Percentiles rank a stretch among this genome's conserved stretches.
phyloP scores from a whole-genome alignment of 1,284 basidiomycete species.

The Stereum hirsutum region DNA sequence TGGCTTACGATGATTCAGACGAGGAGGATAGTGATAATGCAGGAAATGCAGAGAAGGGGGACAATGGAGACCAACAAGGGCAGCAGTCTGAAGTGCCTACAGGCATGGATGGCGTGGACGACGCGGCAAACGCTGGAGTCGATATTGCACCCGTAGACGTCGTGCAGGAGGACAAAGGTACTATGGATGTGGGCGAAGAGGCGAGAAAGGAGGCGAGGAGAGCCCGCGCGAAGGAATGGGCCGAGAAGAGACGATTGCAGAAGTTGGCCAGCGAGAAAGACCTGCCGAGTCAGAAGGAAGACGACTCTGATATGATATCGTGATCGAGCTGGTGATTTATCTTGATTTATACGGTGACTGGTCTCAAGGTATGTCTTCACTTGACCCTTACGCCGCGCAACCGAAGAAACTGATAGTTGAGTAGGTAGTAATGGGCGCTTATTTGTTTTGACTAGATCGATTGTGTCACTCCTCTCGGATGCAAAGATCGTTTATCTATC shows the following conservation, averaged over 20 bases:
- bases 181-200: not conserved
- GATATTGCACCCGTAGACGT: not conserved
- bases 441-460: too few relatives aligned
- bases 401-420: too few relatives aligned
- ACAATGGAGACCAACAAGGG: not conserved
- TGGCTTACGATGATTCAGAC: constrained; percentile 1
- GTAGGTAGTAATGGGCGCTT: too few relatives aligned
- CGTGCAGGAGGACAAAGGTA: not conserved
- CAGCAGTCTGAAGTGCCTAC: not conserved
- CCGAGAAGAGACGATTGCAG: constrained; percentile 1
- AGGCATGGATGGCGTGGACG: not conserved
- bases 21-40: not conserved
- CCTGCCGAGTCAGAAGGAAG: too few relatives aligned
- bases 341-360: too few relatives aligned
- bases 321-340: too few relatives aligned
- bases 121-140: not conserved
- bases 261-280: too few relatives aligned
- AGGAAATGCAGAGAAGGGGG: not conserved
- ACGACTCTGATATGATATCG: too few relatives aligned
- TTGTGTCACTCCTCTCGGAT: too few relatives aligned
- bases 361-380: too few relatives aligned
- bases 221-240: constrained; percentile 5
- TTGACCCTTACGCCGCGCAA: too few relatives aligned
- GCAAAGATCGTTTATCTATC: too few relatives aligned
- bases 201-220: constrained; percentile 3